Evolutionary conservation across 73 alveolate species (phyloP), one percentile per base, ranked within the genome.

Genomic region (Paramecium tetraurelia): DNA sequence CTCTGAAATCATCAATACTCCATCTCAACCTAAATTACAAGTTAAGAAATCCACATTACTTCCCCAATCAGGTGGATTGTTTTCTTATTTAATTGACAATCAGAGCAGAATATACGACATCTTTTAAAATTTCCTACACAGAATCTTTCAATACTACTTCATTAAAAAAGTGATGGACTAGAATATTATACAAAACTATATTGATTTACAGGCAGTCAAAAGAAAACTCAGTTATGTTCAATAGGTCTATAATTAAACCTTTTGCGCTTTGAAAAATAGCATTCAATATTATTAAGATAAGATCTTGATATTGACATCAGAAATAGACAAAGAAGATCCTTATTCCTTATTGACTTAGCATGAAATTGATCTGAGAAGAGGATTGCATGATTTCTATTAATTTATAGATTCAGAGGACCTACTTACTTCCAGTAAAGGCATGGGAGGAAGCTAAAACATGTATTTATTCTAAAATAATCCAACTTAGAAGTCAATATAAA

Each of bases 321-420:
- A 72, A 72, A 38, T 72, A 3, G 86, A 72, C 16, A 72, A 72
- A 72, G 86, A 72, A 11, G 86, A 72, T 35, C 86, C 86, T 9
- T 72, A 72, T 36, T 72, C 86, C 9, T 43, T 72, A 12, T 43
- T 72, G 8, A 72, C 86, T 33, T 43, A 72, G 38, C 59, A 33
- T 72, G 86, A 72, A 36, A 72, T 72, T n/a, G 86, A 72, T 72
- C 40, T 72, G 11, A 72, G 86, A 72, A 72, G 86, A 36, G 57
- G 59, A 36, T 21, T 72, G 10, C 86, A 72, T 72, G 86, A 72
- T 35, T 72, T 72, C 14, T 72, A 72, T 72, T 38, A 33, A 36
- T 72, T 40, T 18, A 72, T 72, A 36, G 86, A 72, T 33, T 72
- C 86, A 16, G 86, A 72, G 6, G 86, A 72, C 14, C 21, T 40